Conservation (phyloP, 2,329 filamentous ascomycete species). For the Fusarium sp. region DNA sequence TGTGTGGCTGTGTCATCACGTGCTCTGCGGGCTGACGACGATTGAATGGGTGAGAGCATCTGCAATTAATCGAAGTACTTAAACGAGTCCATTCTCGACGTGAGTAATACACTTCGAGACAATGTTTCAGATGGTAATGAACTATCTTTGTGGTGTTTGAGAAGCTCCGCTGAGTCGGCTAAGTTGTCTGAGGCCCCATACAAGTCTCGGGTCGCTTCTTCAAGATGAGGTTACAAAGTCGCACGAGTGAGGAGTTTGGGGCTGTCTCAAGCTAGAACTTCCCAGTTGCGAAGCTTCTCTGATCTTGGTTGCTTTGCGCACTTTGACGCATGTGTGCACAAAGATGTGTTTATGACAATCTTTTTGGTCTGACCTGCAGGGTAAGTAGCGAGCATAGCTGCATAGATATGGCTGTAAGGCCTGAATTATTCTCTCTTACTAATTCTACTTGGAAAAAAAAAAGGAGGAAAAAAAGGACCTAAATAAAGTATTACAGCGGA, state of each 20-base stretch:
- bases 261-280: slow-evolving; percentile 35
- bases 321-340: neutral
- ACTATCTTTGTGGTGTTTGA: neutral
- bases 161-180: neutral
- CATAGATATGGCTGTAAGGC: neutral
- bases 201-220: slow-evolving; percentile 26
- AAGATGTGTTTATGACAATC: neutral
- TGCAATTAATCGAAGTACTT: neutral
- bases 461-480: too few relatives aligned
- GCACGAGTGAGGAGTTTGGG: slow-evolving; percentile 15
- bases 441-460: too few relatives aligned
- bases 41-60: neutral
- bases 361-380: neutral
- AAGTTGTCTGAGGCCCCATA: slow-evolving; percentile 8
- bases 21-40: slow-evolving; percentile 10
- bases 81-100: neutral
- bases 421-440: neutral
- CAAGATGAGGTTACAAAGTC: slow-evolving; percentile 12
- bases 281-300: neutral
- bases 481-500: neutral
- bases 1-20: slow-evolving; percentile 31
- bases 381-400: neutral
- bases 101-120: slow-evolving; percentile 12
- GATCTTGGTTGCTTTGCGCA: neutral
- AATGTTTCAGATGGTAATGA: slow-evolving; percentile 5